Base-by-base conservation (phyloP, 2,329 filamentous ascomycete species). In the Magnaporthiopsis incrustans region DNA sequence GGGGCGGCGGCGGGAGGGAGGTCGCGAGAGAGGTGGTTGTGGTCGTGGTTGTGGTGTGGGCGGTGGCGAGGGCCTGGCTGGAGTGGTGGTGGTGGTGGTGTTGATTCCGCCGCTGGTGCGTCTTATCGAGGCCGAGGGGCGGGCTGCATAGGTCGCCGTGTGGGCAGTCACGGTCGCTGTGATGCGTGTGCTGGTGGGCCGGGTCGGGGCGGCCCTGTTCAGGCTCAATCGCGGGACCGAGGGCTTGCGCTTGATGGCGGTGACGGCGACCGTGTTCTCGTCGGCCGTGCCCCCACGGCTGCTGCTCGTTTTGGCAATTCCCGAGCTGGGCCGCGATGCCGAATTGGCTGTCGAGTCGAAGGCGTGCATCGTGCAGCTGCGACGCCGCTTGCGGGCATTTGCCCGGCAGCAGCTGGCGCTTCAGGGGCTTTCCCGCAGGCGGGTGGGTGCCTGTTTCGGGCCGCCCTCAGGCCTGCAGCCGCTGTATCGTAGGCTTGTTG, bases 51-150 rank as follows among this genome's bases (percentile, higher is more conserved):
- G 66, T 38, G 61, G 61, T 22, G 56, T 35, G 53, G 56, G 33
- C 57, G 11, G 53, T 33, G 53, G 53, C 8, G 53, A 63, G 27
- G 61, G 25, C 32, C n/a, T 35, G 27, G 27, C 27, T 35, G 33
- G 4, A n/a, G 11, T 58, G 61, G 26, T 11, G 26, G 32, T 61
- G 57, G 58, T 50, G 30, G 62, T 53, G 50, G 62, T 67, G 30
- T 68, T 69, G 64, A 70, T 68, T 30, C 66, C 66, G 60, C 69
- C 66, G 14, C 68, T 69, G 64, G 65, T 64, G 35, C 61, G 63
- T 57, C 68, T 68, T 38, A 64, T 62, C 18, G 67, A 59, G 25
- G 67, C 67, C n/a, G 67, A 67, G 63, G 62, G 35, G 27, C 38
- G 44, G 27, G 32, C 15, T 38, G 35, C 35, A 38, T 38, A 38